Percentiles rank a stretch among this genome's conserved stretches.
phyloP scores from a whole-genome alignment of 495 filamentous ascomycete genomes.

The Penicillium atrosanguineum region DNA sequence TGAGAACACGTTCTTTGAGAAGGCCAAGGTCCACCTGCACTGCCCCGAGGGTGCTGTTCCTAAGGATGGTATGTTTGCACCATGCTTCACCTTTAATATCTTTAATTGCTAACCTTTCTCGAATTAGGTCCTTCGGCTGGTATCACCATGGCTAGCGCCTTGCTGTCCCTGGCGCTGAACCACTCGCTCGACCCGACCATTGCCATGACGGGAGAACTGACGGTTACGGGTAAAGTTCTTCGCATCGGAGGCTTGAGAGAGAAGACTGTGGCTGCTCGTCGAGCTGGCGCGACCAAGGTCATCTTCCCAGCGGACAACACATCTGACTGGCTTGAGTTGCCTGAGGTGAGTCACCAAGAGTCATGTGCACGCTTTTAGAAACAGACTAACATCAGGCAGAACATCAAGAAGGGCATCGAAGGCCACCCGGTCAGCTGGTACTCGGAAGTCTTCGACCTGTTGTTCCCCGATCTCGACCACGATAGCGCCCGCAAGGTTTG shows the following conservation, averaged over 20 bases:
- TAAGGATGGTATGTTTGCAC: constrained; percentile 69
- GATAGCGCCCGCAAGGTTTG: constrained; percentile 68
- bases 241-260: constrained; percentile 94
- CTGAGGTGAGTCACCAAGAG: constrained; percentile 62
- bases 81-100: not conserved
- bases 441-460: constrained; percentile 84
- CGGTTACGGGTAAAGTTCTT: constrained; percentile 94
- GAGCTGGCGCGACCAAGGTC: constrained; percentile 91
- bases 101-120: constrained; percentile 16
- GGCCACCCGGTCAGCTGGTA: constrained; percentile 92
- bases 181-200: constrained; percentile 76
- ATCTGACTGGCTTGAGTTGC: constrained; percentile 96
- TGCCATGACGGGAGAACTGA: constrained; percentile 98
- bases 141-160: constrained; percentile 92
- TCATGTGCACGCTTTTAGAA: not conserved
- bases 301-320: constrained; percentile 94
- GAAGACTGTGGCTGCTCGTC: constrained; percentile 96
- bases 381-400: constrained; percentile 50
- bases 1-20: constrained; percentile 92
- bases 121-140: constrained; percentile 75
- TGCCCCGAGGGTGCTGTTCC: constrained; percentile 95
- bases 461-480: constrained; percentile 80
- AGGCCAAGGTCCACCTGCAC: constrained; percentile 92
- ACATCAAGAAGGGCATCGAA: constrained; percentile 93
- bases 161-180: constrained; percentile 81